These are phyloP conservation scores for Domatiomyces globalis DNA, from an alignment of 2,329 filamentous ascomycete genomes.

Conservation along the genomic window DNA sequence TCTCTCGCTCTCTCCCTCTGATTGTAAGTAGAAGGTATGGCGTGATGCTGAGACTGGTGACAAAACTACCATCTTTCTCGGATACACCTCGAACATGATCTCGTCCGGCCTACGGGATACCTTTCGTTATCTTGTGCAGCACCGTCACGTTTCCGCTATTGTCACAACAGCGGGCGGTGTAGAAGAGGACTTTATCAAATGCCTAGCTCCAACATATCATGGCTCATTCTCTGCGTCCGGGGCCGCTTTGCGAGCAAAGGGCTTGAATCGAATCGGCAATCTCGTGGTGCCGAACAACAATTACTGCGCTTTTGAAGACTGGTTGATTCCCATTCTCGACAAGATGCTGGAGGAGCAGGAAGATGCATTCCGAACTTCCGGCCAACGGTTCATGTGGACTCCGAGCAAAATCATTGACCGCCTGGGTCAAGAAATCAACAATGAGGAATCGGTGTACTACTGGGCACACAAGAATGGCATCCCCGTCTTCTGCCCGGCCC, in stretches of 20 bases:
- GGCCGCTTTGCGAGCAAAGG: slow-evolving; percentile 63
- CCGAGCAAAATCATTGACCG: slow-evolving; percentile 83
- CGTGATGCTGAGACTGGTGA: slow-evolving; percentile 63
- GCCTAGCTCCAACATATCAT: slow-evolving; percentile 84
- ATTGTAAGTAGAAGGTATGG: slow-evolving; percentile 53
- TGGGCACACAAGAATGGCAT: slow-evolving; percentile 97
- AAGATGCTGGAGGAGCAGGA: slow-evolving; percentile 90
- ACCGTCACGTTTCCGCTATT: slow-evolving; percentile 81
- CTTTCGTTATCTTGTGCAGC: slow-evolving; percentile 80
- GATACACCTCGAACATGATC: slow-evolving; percentile 95
- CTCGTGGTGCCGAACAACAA: slow-evolving; percentile 92
- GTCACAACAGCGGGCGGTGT: slow-evolving; percentile 92
- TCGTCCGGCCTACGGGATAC: slow-evolving; percentile 88
- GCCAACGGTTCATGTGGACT: slow-evolving; percentile 72
- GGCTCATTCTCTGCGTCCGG: slow-evolving; percentile 69
- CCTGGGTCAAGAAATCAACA: slow-evolving; percentile 83
- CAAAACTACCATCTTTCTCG: slow-evolving; percentile 85
- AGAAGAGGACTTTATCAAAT: slow-evolving; percentile 98
- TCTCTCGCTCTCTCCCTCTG: slow-evolving; percentile 6
- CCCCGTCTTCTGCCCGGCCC: slow-evolving; percentile 87
- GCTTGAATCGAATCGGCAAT: slow-evolving; percentile 92
- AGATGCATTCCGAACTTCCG: slow-evolving; percentile 49
- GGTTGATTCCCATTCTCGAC: slow-evolving; percentile 91
- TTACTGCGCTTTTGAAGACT: slow-evolving; percentile 96
- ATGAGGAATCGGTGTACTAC: slow-evolving; percentile 84